These are phyloP conservation scores for Floccularia luteovirens DNA, from an alignment of 768 basidiomycete species.

Conservation along the genomic window DNA sequence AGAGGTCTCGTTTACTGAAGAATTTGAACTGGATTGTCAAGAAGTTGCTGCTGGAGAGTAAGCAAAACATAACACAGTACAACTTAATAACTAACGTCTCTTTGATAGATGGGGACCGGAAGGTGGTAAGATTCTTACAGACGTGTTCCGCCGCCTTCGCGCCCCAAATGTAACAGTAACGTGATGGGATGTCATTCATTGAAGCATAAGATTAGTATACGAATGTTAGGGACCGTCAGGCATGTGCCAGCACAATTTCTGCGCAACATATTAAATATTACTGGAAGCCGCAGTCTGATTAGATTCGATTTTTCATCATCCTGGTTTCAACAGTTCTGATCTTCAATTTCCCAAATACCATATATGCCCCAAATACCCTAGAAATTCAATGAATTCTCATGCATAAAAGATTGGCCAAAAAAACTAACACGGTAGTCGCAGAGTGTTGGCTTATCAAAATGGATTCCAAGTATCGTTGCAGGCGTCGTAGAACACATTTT, in stretches of 20 bases:
- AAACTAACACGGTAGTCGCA: conserved; percentile 20
- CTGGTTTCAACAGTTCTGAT: conserved; percentile 14
- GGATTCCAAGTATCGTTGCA: conserved; percentile 14
- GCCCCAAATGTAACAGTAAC: conserved; percentile 35
- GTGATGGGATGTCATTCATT: conserved; percentile 3
- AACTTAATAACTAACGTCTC: conserved; percentile 4
- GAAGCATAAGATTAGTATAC: background rate
- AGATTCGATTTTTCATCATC: too few relatives aligned
- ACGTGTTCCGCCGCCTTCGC: conserved; percentile 57
- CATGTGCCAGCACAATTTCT: too few relatives aligned
- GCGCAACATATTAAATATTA: too few relatives aligned
- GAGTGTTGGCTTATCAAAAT: conserved; percentile 13
- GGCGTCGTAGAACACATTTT: conserved; percentile 21
- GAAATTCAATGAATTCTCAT: conserved; percentile 1
- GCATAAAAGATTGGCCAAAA: background rate
- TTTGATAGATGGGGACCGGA: conserved; percentile 57
- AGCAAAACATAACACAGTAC: conserved; percentile 15
- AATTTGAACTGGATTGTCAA: conserved; percentile 64
- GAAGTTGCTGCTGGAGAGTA: conserved; percentile 73
- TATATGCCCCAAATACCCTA: conserved; percentile 24
- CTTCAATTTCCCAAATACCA: conserved; percentile 24
- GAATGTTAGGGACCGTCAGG: background rate
- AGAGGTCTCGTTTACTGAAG: conserved; percentile 52
- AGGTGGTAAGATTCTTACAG: conserved; percentile 62
- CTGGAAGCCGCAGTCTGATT: too few relatives aligned